Evolutionary conservation across 768 basidiomycete genomes (phyloP), one percentile per base, ranked within the genome.

Genomic region (Collybia sordida): DNA sequence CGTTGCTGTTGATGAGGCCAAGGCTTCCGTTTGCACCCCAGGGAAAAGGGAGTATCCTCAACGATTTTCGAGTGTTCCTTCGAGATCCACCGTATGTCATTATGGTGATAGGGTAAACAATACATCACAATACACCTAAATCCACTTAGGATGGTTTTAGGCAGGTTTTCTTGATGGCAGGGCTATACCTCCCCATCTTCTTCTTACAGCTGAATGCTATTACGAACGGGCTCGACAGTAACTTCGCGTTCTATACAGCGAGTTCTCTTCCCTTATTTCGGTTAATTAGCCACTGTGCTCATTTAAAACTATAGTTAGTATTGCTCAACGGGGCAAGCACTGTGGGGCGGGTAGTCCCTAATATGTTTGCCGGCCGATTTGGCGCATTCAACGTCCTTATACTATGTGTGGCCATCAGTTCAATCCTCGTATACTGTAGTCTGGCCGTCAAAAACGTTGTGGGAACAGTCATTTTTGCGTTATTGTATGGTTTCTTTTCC

Each of bases 221-320:
- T 18, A 63, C 69, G 28, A 77, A 79, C 47, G 74, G 75, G 1
- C 65, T 80, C 31, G 60, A 67, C 15, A 60, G 71, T 3, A 64
- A 61, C 17, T 66, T 84, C 5, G 77, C 82, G 0, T 83, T 85
- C 52, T 83, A 83, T 52, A 74, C 77, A 24, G 83, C 82, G 52
- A 24, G 64, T 50, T 14, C 23, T 5, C 39, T 17, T 46, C 45
- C 46, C 15, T 38, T 28, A 5, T 53, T 45, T 49, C 59, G 49
- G 64, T 47, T 37, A 60, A 47, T 12, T 63, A 62, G 1, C 44
- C 64, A 18, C 64, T 64, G 52, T 66, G 63, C 25, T 17, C 48
- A 42, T 27, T 50, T 35, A 42, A 6, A 18, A 36, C 57, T 35
- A 23, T 42, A 82, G 75, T 58, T 85, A 27, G 71, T 77, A 1